Percentiles rank a stretch among this genome's conserved stretches.
Evolutionary conservation across 768 basidiomycete genomes (phyloP).

Genomic region (Paxillus involutus): DNA sequence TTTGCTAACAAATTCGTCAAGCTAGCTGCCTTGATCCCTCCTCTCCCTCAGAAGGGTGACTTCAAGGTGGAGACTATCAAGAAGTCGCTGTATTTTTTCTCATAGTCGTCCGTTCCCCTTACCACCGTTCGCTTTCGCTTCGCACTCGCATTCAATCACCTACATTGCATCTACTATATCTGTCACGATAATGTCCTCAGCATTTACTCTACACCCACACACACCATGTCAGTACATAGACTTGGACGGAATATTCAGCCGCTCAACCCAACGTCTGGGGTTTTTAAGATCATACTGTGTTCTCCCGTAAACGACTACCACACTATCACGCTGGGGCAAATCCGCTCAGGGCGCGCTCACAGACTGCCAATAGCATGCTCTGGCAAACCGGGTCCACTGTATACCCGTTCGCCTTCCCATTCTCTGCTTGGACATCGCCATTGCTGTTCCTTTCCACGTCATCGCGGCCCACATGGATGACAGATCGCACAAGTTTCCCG

Average conservation of each 20-base stretch:
- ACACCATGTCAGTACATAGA: conserved; percentile 14
- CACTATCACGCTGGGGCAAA: background rate
- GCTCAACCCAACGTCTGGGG: background rate
- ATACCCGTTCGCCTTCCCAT: background rate
- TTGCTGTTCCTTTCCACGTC: background rate
- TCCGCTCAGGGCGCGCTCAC: conserved; percentile 22
- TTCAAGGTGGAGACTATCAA: conserved; percentile 86
- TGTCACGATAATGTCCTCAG: background rate
- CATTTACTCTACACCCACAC: background rate
- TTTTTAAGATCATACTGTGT: no score
- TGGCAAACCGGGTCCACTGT: conserved; percentile 21
- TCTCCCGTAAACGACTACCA: no score
- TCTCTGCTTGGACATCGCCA: background rate
- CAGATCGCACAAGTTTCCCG: conserved; percentile 20
- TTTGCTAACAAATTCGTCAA: conserved; percentile 64
- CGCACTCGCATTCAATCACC: background rate
- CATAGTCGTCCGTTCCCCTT: conserved; percentile 41
- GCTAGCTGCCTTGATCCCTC: conserved; percentile 74
- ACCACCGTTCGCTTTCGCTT: background rate
- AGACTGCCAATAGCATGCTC: conserved; percentile 28
- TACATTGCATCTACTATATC: background rate
- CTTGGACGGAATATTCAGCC: background rate
- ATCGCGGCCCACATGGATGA: background rate
- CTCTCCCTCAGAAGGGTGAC: conserved; percentile 78
- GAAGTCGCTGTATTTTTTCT: conserved; percentile 90